These are phyloP conservation scores for Magnusiomyces fungicola DNA, from an alignment of 1,139 yeast genomes.

Conservation along the genomic window DNA sequence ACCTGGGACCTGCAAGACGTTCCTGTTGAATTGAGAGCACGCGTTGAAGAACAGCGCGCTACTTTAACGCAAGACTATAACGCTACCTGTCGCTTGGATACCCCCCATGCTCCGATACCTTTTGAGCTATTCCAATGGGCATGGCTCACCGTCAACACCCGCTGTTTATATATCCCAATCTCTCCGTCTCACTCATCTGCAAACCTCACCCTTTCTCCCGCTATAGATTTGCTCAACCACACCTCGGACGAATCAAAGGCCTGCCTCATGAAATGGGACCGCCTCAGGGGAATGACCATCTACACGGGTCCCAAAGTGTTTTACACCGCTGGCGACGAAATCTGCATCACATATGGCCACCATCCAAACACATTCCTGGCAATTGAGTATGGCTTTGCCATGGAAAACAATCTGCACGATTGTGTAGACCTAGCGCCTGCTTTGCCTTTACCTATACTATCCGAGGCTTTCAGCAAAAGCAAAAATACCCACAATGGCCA, in stretches of 20 bases:
- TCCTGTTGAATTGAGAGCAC: slow-evolving; percentile 1
- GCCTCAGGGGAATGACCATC: slow-evolving; percentile 15
- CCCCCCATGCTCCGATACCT: not conserved
- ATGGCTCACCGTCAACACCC: slow-evolving; percentile 84
- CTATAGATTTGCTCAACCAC: slow-evolving; percentile 84
- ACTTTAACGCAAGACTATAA: slow-evolving; percentile 5
- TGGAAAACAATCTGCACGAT: slow-evolving; percentile 57
- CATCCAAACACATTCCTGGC: slow-evolving; percentile 76
- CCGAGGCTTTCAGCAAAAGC: too few species aligned
- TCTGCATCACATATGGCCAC: slow-evolving; percentile 76
- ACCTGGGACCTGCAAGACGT: slow-evolving; percentile 4
- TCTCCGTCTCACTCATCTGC: slow-evolving; percentile 41
- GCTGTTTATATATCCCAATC: slow-evolving; percentile 72
- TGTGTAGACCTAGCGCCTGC: slow-evolving; percentile 53
- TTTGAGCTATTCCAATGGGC: slow-evolving; percentile 42
- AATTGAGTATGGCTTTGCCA: slow-evolving; percentile 79
- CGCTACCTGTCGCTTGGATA: not conserved
- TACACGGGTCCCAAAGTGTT: slow-evolving; percentile 11
- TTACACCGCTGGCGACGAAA: slow-evolving; percentile 42
- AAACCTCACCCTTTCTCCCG: slow-evolving; percentile 87
- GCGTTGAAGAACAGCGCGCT: slow-evolving; percentile 7
- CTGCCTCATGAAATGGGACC: slow-evolving; percentile 9
- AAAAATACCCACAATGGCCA: too few species aligned
- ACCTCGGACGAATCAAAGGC: slow-evolving; percentile 34
- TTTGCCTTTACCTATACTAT: slow-evolving; percentile 37